Conservation (phyloP, 805 yeast species). For the Groenewaldozyma salmanticensis region DNA sequence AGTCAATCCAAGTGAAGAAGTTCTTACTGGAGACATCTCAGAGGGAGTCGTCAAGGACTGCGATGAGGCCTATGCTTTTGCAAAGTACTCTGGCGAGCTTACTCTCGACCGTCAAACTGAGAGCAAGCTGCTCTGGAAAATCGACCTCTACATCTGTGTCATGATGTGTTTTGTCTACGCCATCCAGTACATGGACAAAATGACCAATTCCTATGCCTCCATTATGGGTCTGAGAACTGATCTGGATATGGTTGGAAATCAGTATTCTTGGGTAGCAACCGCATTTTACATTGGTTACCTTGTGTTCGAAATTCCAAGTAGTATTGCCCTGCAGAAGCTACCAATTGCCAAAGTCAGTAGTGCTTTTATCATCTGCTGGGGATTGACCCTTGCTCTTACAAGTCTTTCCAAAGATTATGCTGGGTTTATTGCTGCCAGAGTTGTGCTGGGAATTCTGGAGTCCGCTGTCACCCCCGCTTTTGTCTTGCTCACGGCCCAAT, state of each 20-base stretch:
- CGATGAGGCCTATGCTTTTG: not conserved
- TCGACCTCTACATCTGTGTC: constrained; percentile 44
- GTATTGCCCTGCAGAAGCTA: constrained; percentile 40
- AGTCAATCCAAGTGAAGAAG: too few species aligned
- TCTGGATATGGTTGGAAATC: constrained; percentile 35
- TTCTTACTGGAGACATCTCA: too few species aligned
- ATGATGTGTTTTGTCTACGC: constrained; percentile 41
- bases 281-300: constrained; percentile 59
- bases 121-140: constrained; percentile 35
- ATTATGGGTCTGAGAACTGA: constrained; percentile 42
- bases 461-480: constrained; percentile 50
- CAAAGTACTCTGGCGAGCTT: not conserved
- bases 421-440: constrained; percentile 40
- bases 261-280: constrained; percentile 44
- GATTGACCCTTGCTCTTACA: constrained; percentile 43
- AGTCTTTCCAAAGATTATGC: constrained; percentile 36
- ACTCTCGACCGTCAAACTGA: constrained; percentile 14
- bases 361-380: constrained; percentile 50
- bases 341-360: constrained; percentile 47
- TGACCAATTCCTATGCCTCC: constrained; percentile 41
- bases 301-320: constrained; percentile 43
- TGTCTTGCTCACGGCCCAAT: constrained; percentile 47
- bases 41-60: too few species aligned
- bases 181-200: constrained; percentile 53
- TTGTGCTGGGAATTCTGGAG: constrained; percentile 43